Evolutionary conservation across 345 rosid genomes (phyloP), one percentile per base, ranked within the genome.

Genomic region (Cochlearia excelsa): DNA sequence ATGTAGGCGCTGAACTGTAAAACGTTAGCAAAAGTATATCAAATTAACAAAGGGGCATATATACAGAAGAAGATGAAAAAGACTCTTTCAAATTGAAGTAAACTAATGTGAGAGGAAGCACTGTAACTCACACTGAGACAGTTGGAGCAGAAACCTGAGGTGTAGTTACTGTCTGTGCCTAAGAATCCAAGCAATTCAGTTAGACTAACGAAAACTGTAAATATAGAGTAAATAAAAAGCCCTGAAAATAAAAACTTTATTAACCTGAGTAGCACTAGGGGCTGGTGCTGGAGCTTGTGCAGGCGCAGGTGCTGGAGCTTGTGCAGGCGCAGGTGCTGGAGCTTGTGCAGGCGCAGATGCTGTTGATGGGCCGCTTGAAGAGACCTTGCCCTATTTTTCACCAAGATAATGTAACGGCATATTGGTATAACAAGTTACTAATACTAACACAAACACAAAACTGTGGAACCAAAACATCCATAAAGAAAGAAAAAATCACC

Each of bases 401-500:
- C 9, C 31, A 52, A 35, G 6, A 35, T 2, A 29, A 51, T 57
- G 31, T 3, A 16, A 33, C 35, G 35, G 35, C 35, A 33, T 30
- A 68, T 48, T 35, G 26, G 33, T 54, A 33, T 1, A 43, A 33
- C 9, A 5, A 31, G 51, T 67, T 31, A 33, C 35, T 3, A 3
- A 50, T 41, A 26, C 61, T 23, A 53, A 50, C 30, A 56, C 49
- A 4, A 46, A 28, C 3, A 0, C 8, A 3, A 37, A 45, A 43
- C 41, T 23, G 35, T 33, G n/a, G 37, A 48, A 9, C 35, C 51
- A 23, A 33, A 50, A 49, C 42, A 54, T 61, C 23, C 5, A 61
- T 10, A 30, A 37, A n/a, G 1, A 16, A 16, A 16, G 23, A 16
- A 16, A 16, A 16, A 16, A 16, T 55, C 39, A 83, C 98, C 95